phyloP scores from a whole-genome alignment of 1,284 basidiomycete genomes.

The Agroathelia rolfsii region DNA sequence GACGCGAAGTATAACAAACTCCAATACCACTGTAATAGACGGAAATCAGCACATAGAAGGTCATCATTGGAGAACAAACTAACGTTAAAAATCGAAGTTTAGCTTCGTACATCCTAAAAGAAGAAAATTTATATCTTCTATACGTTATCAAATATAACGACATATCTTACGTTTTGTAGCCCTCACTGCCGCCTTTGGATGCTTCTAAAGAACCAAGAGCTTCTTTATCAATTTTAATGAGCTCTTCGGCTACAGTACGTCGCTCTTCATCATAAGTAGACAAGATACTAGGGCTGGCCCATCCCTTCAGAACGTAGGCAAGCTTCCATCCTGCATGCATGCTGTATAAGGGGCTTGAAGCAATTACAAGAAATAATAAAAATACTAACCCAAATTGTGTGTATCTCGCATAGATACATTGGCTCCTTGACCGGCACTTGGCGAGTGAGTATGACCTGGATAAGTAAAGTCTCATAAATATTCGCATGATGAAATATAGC shows the following conservation, averaged over 20 bases:
- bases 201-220: constrained; percentile 4
- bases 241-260: constrained; percentile 14
- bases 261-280: constrained; percentile 19
- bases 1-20: constrained; percentile 14
- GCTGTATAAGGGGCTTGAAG: not conserved
- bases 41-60: constrained; percentile 1
- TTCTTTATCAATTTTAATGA: constrained; percentile 9
- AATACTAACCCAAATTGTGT: constrained; percentile 18
- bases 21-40: constrained; percentile 15
- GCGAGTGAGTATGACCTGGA: constrained; percentile 20
- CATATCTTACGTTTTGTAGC: constrained; percentile 4
- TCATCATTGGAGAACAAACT: too few species aligned
- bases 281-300: constrained; percentile 14
- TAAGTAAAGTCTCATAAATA: not conserved
- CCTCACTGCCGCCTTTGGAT: constrained; percentile 2
- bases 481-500: not conserved
- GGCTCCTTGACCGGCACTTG: constrained; percentile 22
- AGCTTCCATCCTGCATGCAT: constrained; percentile 19
- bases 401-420: constrained; percentile 22
- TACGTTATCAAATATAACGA: not conserved
- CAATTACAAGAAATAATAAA: not conserved
- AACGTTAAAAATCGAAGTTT: too few species aligned
- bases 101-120: too few species aligned
- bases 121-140: not conserved
- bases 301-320: constrained; percentile 18